Evolutionary conservation across 1,284 basidiomycete genomes (phyloP), one percentile per base, ranked within the genome.

Genomic region (Malassezia furfur): DNA sequence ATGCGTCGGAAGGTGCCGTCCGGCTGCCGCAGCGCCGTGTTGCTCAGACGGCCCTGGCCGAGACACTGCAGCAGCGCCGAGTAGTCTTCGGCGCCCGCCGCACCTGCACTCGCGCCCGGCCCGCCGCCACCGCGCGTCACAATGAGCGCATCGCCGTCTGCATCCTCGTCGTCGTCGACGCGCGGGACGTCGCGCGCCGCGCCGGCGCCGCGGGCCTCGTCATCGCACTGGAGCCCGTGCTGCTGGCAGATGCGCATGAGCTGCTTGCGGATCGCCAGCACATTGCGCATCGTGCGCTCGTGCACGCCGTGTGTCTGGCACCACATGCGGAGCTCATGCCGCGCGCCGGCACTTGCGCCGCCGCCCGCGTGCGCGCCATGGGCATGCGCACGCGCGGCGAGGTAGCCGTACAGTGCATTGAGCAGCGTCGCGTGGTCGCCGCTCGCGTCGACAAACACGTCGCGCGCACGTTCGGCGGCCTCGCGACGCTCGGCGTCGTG

Each of bases 401-500:
- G 55, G 52, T 67, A 74, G 35, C 74, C 72, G n/a, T 72, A 66
- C 1, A 77, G 63, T 28, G 66, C 69, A 41, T 62, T 65, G 15
- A 74, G 57, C 36, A 66, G 35, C 15, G 72, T 74, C 22, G 57
- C 67, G 45, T 74, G 72, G 43, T 74, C 72, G 2, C 72, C 70
- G 10, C 57, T 55, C 9, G 57, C 43, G 38, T 72, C 66, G 12
- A 57, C 48, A 40, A 74, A 66, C 1, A 52, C 60, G 2, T 61
- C 45, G 40, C 64, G 61, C 0, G 84, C 84, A 3, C 56, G 52
- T 10, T 65, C 64, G 0, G 64, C 66, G 28, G 66, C 67, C n/a
- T 66, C 70, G 11, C 65, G 56, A 48, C 62, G 67, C 35, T 65
- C 60, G 2, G 60, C 52, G 35, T 66, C 64, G 12, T 47, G 37